Percentiles rank a stretch among this genome's conserved stretches.
These are phyloP conservation scores for Polygonum maritimum DNA, from an alignment of 148 eudicot genomes.

Conservation along the genomic window DNA sequence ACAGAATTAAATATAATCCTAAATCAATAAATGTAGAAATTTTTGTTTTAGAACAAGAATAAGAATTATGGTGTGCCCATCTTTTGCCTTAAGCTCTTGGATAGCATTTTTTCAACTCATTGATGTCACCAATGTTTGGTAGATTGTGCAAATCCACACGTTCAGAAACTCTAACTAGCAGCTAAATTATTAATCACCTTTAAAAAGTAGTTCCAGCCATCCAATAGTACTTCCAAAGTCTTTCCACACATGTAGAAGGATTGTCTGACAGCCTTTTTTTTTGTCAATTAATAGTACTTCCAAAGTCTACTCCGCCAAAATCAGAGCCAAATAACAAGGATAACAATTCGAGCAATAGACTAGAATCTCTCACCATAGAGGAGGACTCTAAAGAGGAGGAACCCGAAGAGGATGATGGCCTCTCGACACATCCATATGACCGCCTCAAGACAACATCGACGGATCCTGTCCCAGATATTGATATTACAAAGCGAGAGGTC, in stretches of 20 bases:
- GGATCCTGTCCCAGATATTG: slow-evolving; percentile 68
- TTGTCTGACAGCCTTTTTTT: neutral
- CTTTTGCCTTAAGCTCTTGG: neutral
- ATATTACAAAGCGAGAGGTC: slow-evolving; percentile 94
- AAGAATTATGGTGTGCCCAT: neutral
- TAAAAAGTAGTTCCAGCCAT: neutral
- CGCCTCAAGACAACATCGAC: slow-evolving; percentile 56
- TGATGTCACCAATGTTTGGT: neutral
- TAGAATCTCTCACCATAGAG: slow-evolving; percentile 43
- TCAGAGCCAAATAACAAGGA: slow-evolving; percentile 44
- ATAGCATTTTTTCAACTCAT: neutral
- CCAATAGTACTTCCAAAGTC: neutral
- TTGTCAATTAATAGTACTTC: slow-evolving; percentile 33
- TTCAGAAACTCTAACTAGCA: neutral
- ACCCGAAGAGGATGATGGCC: slow-evolving; percentile 83
- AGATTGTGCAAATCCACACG: too few relatives aligned
- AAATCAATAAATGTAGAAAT: too few relatives aligned
- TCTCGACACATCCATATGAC: slow-evolving; percentile 71
- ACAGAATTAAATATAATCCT: too few relatives aligned
- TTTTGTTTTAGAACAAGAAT: too few relatives aligned
- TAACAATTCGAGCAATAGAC: slow-evolving; percentile 42
- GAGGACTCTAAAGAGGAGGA: slow-evolving; percentile 85
- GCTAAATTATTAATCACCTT: neutral
- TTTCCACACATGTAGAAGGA: neutral
- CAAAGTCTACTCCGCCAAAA: slow-evolving; percentile 44